Percentiles rank a stretch among this genome's conserved stretches.
Conservation (phyloP, 2,329 filamentous ascomycete genomes). For the Fusarium albidum region DNA sequence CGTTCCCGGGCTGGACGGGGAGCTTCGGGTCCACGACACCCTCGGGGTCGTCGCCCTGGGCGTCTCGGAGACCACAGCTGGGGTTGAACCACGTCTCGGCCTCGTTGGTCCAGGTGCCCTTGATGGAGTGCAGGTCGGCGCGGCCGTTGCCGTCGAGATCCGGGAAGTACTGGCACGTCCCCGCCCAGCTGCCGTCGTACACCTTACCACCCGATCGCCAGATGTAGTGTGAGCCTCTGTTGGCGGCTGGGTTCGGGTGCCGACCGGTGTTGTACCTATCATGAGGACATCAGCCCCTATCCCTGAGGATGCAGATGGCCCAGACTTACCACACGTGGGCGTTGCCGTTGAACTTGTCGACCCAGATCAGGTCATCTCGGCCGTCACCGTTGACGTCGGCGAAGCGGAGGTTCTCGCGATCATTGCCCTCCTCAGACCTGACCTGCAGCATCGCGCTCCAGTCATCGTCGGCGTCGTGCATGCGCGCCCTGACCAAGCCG, state of each 20-base stretch:
- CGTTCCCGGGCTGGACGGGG: background rate
- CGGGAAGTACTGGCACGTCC: background rate
- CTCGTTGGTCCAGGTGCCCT: background rate
- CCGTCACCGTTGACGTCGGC: constrained; percentile 12
- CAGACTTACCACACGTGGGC: background rate
- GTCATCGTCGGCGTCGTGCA: constrained; percentile 31
- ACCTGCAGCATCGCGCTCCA: constrained; percentile 22
- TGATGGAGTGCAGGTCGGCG: background rate
- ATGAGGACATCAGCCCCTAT: background rate
- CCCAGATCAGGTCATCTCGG: constrained; percentile 17
- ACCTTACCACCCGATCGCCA: background rate
- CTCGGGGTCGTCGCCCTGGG: background rate
- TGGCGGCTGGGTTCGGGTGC: background rate
- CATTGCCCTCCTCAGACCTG: background rate
- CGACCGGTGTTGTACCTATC: background rate
- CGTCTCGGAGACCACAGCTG: background rate
- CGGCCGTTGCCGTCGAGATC: background rate
- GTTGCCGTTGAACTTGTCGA: constrained; percentile 23
- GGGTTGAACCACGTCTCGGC: background rate
- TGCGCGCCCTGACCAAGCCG: constrained; percentile 34
- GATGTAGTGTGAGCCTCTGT: background rate
- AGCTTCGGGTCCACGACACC: background rate
- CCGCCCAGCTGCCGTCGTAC: background rate
- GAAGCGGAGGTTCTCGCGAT: constrained; percentile 22
- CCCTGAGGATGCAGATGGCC: background rate